Evolutionary conservation across 495 filamentous ascomycete species (phyloP), one percentile per base, ranked within the genome.

Genomic region (Beverwykella pulmonaria): DNA sequence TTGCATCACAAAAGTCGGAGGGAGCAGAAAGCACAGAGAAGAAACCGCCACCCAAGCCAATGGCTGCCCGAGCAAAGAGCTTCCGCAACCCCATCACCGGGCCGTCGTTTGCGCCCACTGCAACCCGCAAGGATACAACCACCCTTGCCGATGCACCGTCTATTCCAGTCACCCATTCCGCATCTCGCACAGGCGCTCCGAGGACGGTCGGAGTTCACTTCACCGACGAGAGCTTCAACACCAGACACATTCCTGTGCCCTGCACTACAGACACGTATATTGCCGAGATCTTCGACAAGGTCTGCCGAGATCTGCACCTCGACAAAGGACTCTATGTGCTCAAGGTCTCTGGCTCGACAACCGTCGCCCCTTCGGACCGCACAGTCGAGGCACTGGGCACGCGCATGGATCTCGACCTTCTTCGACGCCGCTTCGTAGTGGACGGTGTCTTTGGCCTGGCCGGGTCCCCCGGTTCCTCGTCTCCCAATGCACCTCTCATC

Each of bases 231-330:
- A 84, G 88, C 60, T 86, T 83, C 57, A 57, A 63, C 59, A 71
- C 71, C 23, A 55, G 44, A 15, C 63, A 60, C 30, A 34, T 63
- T 27, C 14, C 65, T 1, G 79, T 97, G 15, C 90, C 92, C 70
- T 90, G 93, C 22, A 93, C 91, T 3, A 93, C 92, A 1, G 94
- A 97, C 71, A 97, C 91, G 39, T 98, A 96, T 73, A 86, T 98
- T 27, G 92, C 92, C 15, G 94, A 98, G 75, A 87, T 98, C 27
- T 83, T 97, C 46, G 93, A 97, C 69, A 84, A 85, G n/a, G 89
- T 93, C 1, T 98, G 94, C 74, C 88, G 91, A 59, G 90, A 92
- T 72, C 88, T 95, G 75, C 87, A 92, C 19, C 80, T 98, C 8
- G 94, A 98, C 75, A 96, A 94, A 79, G 90, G 84, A 0, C 89